Evolutionary conservation across 345 rosid genomes (phyloP), one percentile per base, ranked within the genome.

Genomic region (Rhodomyrtus tomentosa): DNA sequence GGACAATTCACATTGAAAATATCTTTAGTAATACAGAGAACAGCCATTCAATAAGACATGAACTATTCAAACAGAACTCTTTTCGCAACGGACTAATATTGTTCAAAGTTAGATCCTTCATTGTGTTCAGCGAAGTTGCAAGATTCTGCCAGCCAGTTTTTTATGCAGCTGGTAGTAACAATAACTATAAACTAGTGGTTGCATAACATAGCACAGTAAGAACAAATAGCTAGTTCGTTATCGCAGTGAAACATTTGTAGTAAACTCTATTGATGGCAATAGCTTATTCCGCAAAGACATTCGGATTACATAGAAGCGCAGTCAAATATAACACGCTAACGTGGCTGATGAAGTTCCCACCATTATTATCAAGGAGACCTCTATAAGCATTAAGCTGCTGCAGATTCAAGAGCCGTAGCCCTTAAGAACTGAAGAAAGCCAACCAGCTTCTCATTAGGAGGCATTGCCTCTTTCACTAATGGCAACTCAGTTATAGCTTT

Each of bases 391-490:
- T 38, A 80, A 13, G 82, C 83, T 42, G 42, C 82, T 6, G 54
- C 11, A 20, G 84, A 56, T 21, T 25, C 11, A 6, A 85, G 72
- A 25, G 53, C 81, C 5, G 13, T 86, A 36, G 85, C 82, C 81
- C 86, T 88, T 29, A 89, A 20, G 85, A 7, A 27, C 82, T 81
- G 86, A 20, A 91, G 83, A 52, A 89, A 50, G 76, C 56, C 82
- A 16, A 87, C 81, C 25, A 87, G 10, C 84, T 89, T 87, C 20
- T 87, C 93, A 53, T 54, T 79, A 82, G 92, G 90, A 87, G 73
- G 91, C 58, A 38, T 36, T 1, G 82, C 2, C 36, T 87, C 89
- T 83, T 90, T 86, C 55, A 85, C 91, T 62, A 82, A 55, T 25
- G 89, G 86, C 3, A 82, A 52, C 86, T 85, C 83, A 54, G 55